phyloP scores from a whole-genome alignment of 148 eudicot genomes.

The Salicornia ramosissima region DNA sequence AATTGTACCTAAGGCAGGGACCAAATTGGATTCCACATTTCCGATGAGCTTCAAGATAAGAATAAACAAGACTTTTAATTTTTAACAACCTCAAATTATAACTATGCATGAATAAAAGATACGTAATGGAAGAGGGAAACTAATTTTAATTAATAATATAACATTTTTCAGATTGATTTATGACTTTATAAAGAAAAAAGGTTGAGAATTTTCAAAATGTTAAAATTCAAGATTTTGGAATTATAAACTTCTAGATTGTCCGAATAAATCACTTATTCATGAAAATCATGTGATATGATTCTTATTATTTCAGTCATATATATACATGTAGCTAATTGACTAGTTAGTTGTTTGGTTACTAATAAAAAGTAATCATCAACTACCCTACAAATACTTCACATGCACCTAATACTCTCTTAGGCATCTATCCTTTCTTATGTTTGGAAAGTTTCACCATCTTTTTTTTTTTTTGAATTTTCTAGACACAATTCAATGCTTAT shows the following conservation, averaged over 20 bases:
- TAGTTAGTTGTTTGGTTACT: slow-evolving; percentile 8
- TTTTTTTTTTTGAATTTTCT: not conserved
- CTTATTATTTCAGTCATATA: not conserved
- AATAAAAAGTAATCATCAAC: not conserved
- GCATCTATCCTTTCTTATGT: not conserved
- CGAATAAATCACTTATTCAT: not conserved
- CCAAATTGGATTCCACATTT: too few relatives aligned
- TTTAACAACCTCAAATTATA: slow-evolving; percentile 4
- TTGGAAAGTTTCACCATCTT: not conserved
- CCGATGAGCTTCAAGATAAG: too few relatives aligned
- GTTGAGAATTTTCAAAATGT: slow-evolving; percentile 20
- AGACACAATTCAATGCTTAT: not conserved
- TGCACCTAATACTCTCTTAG: not conserved
- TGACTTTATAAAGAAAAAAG: not conserved
- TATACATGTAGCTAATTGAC: slow-evolving; percentile 6
- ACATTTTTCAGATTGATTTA: slow-evolving; percentile 19
- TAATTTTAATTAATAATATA: not conserved
- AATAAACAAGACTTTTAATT: slow-evolving; percentile 5
- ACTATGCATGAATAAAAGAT: slow-evolving; percentile 10
- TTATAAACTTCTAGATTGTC: slow-evolving; percentile 5
- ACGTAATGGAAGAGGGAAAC: slow-evolving; percentile 20
- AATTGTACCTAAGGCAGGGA: too few relatives aligned
- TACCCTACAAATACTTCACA: slow-evolving; percentile 6
- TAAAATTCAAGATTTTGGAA: not conserved
- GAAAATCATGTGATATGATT: not conserved